phyloP scores from a whole-genome alignment of 169 alveolate species.

The Fabrea salina region DNA sequence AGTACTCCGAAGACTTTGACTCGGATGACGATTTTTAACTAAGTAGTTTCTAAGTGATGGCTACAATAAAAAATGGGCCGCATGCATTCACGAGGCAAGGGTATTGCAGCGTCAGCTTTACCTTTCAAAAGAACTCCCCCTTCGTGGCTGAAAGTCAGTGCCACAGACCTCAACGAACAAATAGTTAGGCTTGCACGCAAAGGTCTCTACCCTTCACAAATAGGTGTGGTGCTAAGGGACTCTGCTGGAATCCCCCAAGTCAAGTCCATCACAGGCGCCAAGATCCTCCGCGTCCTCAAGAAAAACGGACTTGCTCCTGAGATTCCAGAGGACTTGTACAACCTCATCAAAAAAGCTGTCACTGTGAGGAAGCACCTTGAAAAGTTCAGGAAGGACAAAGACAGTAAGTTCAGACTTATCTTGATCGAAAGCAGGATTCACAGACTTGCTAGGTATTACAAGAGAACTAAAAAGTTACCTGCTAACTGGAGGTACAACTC shows the following conservation, averaged over 20 bases:
- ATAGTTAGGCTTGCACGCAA: constrained; percentile 96
- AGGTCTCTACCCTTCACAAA: constrained; percentile 97
- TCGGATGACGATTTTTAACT: too few relatives aligned
- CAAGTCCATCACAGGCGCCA: constrained; percentile 93
- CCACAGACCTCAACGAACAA: constrained; percentile 92
- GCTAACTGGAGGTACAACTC: constrained; percentile 97
- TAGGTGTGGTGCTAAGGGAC: constrained; percentile 98
- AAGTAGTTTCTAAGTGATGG: too few relatives aligned
- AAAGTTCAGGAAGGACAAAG: constrained; percentile 94
- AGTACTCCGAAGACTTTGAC: too few relatives aligned
- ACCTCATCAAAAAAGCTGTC: constrained; percentile 98
- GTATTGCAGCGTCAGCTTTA: constrained; percentile 88
- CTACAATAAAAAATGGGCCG: constrained; percentile 80
- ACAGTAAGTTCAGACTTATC: constrained; percentile 96
- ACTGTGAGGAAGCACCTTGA: constrained; percentile 98
- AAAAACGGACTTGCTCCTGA: constrained; percentile 95
- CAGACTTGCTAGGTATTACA: constrained; percentile 97
- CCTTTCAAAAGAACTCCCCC: constrained; percentile 98
- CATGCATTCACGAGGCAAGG: constrained; percentile 77
- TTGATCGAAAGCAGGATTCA: constrained; percentile 97
- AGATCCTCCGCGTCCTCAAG: constrained; percentile 95
- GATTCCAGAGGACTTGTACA: constrained; percentile 98
- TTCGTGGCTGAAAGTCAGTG: constrained; percentile 94
- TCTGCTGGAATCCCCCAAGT: constrained; percentile 97
- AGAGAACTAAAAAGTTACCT: constrained; percentile 94